Evolutionary conservation across 495 filamentous ascomycete genomes (phyloP).

Genomic region (Bacidia gigantensis): DNA sequence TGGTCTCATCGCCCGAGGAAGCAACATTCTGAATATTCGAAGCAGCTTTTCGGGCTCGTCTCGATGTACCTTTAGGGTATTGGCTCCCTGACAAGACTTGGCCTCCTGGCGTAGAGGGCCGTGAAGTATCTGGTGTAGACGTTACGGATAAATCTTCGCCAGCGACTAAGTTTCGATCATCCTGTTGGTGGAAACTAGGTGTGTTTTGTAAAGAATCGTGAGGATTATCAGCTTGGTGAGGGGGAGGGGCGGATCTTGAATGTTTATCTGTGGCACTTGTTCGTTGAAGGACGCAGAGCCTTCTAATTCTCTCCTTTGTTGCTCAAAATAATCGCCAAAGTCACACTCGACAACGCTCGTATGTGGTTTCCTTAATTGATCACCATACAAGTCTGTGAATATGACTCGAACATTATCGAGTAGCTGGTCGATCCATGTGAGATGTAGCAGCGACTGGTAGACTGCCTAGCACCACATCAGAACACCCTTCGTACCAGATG

Average conservation of each 20-base stretch:
- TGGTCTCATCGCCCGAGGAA: conserved; percentile 76
- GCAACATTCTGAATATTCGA: conserved; percentile 46
- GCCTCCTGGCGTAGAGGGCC: conserved; percentile 56
- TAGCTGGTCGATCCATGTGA: conserved; percentile 94
- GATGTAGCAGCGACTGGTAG: conserved; percentile 85
- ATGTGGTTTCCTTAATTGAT: conserved; percentile 70
- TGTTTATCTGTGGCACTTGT: conserved; percentile 20
- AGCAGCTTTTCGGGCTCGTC: conserved; percentile 67
- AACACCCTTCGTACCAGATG: neutral
- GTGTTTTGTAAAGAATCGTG: no score
- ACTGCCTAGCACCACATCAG: conserved; percentile 51
- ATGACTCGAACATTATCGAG: conserved; percentile 85
- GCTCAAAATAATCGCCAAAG: conserved; percentile 90
- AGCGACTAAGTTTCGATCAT: conserved; percentile 28
- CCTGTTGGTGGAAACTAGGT: no score
- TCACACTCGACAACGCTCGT: conserved; percentile 58
- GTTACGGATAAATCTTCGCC: conserved; percentile 44
- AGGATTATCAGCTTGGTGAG: conserved; percentile 25
- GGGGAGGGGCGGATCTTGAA: conserved; percentile 20
- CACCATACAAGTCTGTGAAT: conserved; percentile 76
- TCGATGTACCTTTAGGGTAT: conserved; percentile 59
- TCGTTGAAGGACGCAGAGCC: conserved; percentile 29
- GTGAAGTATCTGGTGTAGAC: conserved; percentile 61
- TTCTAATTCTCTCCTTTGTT: conserved; percentile 79
- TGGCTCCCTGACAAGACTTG: conserved; percentile 59